Evolutionary conservation across 2,329 filamentous ascomycete genomes (phyloP).

Genomic region (Xylariaceae sp.): DNA sequence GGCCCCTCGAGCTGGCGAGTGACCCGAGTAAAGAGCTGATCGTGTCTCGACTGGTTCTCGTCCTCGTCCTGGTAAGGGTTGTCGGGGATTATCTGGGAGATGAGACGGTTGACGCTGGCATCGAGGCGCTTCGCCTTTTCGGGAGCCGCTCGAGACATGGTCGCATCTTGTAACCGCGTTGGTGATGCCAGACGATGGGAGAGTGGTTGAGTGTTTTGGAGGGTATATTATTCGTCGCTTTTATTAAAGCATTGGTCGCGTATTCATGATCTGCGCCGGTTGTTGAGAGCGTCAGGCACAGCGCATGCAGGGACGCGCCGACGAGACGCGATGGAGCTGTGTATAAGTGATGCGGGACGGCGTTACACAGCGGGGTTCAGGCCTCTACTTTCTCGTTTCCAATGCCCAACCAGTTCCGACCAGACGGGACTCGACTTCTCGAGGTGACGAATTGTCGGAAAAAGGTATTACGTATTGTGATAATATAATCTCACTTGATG

Average conservation of each 20-base stretch:
- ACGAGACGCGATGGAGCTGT: too few relatives aligned
- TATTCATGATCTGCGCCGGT: not conserved
- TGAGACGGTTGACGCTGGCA: constrained; percentile 75
- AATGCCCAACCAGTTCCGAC: too few relatives aligned
- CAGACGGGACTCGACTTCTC: too few relatives aligned
- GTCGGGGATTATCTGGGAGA: constrained; percentile 69
- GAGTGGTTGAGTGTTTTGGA: too few relatives aligned
- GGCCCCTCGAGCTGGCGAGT: constrained; percentile 52
- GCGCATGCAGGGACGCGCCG: too few relatives aligned
- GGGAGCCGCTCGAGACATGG: constrained; percentile 55
- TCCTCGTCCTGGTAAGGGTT: constrained; percentile 65
- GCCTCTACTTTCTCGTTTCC: too few relatives aligned
- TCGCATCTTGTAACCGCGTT: constrained; percentile 32
- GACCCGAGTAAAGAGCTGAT: constrained; percentile 55
- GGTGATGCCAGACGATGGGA: too few relatives aligned
- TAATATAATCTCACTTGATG: too few relatives aligned
- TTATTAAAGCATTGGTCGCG: too few relatives aligned
- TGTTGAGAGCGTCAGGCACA: not conserved
- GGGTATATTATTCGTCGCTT: too few relatives aligned
- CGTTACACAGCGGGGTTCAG: not conserved
- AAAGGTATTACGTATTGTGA: too few relatives aligned
- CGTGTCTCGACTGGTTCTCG: constrained; percentile 65
- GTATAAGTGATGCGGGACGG: constrained; percentile 1
- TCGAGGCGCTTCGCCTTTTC: constrained; percentile 65
- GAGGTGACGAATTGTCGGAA: too few relatives aligned